Evolutionary conservation across 202 grass and related monocot species (phyloP).

Genomic region (Zizania palustris): DNA sequence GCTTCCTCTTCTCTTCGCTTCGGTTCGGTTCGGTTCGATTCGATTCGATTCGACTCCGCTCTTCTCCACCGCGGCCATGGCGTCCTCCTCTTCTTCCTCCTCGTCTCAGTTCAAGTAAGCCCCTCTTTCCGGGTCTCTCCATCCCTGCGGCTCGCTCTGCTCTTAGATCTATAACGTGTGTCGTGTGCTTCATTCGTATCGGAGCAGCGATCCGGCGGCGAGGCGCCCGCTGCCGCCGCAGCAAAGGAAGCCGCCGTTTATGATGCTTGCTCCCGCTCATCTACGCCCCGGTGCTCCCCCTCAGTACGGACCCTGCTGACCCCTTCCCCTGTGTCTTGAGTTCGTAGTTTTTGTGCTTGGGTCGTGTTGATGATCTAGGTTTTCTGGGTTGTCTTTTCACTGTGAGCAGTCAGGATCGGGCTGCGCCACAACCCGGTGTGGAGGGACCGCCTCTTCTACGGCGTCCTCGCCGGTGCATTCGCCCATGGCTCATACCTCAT

Average conservation of each 20-base stretch:
- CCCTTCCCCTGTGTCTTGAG: neutral
- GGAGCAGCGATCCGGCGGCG: slow-evolving; percentile 49
- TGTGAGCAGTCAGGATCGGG: slow-evolving; percentile 75
- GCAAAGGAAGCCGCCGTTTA: slow-evolving; percentile 56
- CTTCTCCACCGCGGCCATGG: slow-evolving; percentile 38
- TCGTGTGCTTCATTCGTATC: neutral
- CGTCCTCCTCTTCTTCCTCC: slow-evolving; percentile 37
- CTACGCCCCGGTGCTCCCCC: slow-evolving; percentile 77
- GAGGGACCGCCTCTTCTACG: slow-evolving; percentile 89
- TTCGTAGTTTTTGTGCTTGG: neutral
- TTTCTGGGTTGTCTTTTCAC: slow-evolving; percentile 4
- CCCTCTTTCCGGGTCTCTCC: neutral
- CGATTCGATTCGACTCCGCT: neutral
- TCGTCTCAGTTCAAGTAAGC: slow-evolving; percentile 41
- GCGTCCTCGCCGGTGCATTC: slow-evolving; percentile 83
- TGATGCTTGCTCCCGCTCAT: slow-evolving; percentile 84
- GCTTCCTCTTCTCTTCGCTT: neutral
- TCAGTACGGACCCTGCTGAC: slow-evolving; percentile 50
- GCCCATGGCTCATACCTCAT: slow-evolving; percentile 87
- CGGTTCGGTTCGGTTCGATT: too few relatives aligned
- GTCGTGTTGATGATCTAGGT: slow-evolving; percentile 29
- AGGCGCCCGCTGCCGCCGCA: slow-evolving; percentile 48
- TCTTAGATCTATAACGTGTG: slow-evolving; percentile 19
- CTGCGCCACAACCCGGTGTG: slow-evolving; percentile 79
- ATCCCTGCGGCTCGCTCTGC: neutral